Percentiles rank a stretch among this genome's conserved stretches.
These are phyloP conservation scores for Hypoxylon cercidicola DNA, from an alignment of 495 filamentous ascomycete species.

Conservation along the genomic window DNA sequence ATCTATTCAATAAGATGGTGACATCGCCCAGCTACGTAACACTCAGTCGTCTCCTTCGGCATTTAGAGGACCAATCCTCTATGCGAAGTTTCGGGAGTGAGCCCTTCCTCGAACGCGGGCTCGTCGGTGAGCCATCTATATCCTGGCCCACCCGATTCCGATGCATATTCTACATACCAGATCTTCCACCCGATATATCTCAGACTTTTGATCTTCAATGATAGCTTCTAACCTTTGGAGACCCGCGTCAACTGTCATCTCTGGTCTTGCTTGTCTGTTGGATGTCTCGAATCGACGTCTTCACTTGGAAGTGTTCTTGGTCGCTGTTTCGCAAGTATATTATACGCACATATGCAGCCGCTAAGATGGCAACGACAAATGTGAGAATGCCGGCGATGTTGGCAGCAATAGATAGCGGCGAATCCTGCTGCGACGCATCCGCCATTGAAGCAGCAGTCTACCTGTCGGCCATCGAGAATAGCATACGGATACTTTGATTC, in stretches of 20 bases:
- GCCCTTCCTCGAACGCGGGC: slow-evolving; percentile 12
- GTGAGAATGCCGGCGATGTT: slow-evolving; percentile 53
- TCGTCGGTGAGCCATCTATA: slow-evolving; percentile 14
- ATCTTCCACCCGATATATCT: slow-evolving; percentile 46
- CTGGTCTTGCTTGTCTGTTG: slow-evolving; percentile 32
- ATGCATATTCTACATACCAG: slow-evolving; percentile 43
- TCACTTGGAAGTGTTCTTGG: slow-evolving; percentile 51
- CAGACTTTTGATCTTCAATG: slow-evolving; percentile 39
- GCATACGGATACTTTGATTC: neutral
- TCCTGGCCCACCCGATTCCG: slow-evolving; percentile 29
- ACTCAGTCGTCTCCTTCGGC: slow-evolving; percentile 16
- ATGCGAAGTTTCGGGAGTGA: neutral
- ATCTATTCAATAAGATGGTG: slow-evolving; percentile 10
- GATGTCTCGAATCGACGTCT: slow-evolving; percentile 47
- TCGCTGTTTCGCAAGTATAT: slow-evolving; percentile 50
- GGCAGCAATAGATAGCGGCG: slow-evolving; percentile 46
- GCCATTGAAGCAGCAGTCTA: slow-evolving; percentile 23
- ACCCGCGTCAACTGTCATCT: slow-evolving; percentile 28
- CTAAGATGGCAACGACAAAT: slow-evolving; percentile 49
- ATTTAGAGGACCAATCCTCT: slow-evolving; percentile 8
- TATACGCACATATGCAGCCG: slow-evolving; percentile 47
- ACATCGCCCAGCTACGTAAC: slow-evolving; percentile 3
- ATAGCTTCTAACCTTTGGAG: slow-evolving; percentile 42
- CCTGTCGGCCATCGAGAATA: neutral
- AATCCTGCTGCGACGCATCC: slow-evolving; percentile 40